Evolutionary conservation across 2,329 filamentous ascomycete species (phyloP).

Genomic region (Colletotrichum chrysophilum): DNA sequence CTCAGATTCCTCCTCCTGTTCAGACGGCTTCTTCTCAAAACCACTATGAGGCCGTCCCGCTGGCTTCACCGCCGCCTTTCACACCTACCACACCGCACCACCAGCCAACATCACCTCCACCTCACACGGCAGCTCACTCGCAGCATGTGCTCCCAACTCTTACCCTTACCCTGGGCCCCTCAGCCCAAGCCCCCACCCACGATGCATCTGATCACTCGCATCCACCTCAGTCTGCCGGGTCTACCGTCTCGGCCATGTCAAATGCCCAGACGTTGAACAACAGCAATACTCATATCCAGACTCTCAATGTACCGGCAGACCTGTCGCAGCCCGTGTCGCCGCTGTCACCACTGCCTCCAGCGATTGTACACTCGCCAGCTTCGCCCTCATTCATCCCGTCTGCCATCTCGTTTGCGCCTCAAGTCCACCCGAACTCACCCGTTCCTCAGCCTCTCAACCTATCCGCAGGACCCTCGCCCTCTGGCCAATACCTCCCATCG

Average conservation of each 20-base stretch:
- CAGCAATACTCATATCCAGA: not conserved
- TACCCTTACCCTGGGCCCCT: constrained; percentile 5
- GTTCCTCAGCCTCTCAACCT: constrained; percentile 16
- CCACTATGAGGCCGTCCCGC: constrained; percentile 5
- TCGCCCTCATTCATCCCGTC: constrained; percentile 14
- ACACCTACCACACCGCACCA: not conserved
- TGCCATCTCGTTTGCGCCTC: constrained; percentile 19
- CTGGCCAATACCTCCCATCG: constrained; percentile 4
- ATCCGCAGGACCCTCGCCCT: constrained; percentile 1
- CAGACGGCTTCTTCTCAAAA: not conserved
- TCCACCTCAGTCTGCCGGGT: not conserved
- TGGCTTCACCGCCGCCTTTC: constrained; percentile 9
- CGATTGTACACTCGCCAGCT: not conserved
- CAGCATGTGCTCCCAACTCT: constrained; percentile 4
- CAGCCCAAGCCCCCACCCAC: constrained; percentile 11
- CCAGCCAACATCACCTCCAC: not conserved
- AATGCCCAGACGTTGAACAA: constrained; percentile 3
- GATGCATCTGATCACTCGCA: constrained; percentile 1
- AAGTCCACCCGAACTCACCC: constrained; percentile 15
- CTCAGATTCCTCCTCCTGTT: constrained; percentile 2
- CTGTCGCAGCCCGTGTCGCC: constrained; percentile 6
- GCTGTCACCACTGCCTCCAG: not conserved
- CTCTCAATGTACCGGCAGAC: constrained; percentile 1
- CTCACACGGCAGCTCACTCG: not conserved
- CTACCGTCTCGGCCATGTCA: not conserved